Evolutionary conservation across 2,329 filamentous ascomycete genomes (phyloP).

Genomic region (Chaetoscypha palmicola): DNA sequence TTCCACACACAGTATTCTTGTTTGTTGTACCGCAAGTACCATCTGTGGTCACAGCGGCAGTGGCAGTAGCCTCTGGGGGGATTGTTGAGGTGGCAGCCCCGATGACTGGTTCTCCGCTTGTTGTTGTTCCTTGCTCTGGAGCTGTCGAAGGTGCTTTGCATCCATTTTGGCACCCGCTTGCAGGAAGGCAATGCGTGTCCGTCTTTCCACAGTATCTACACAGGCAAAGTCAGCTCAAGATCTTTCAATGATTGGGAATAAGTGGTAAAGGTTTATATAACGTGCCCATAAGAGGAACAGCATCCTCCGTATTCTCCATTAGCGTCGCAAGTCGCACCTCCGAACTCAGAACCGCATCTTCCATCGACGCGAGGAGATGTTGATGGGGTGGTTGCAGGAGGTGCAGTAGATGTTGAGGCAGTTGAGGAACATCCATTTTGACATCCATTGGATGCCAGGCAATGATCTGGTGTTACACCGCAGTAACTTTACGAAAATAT

Average conservation of each 20-base stretch:
- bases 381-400: neutral
- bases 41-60: constrained; percentile 38
- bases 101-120: constrained; percentile 25
- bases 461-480: constrained; percentile 22
- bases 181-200: constrained; percentile 17
- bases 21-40: constrained; percentile 47
- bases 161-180: constrained; percentile 28
- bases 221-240: constrained; percentile 5
- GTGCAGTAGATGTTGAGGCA: neutral
- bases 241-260: neutral
- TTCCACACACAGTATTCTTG: constrained; percentile 42
- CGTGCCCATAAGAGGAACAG: constrained; percentile 16
- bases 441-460: constrained; percentile 25
- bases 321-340: constrained; percentile 11
- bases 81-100: constrained; percentile 17
- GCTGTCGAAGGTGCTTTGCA: constrained; percentile 17
- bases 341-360: constrained; percentile 16
- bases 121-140: constrained; percentile 17
- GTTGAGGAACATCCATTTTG: constrained; percentile 24
- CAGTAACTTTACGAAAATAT: constrained; percentile 19
- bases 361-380: constrained; percentile 13
- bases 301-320: constrained; percentile 11
- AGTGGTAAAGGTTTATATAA: neutral
- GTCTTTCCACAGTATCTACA: constrained; percentile 25
- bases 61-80: constrained; percentile 24